Evolutionary conservation across 75 land plant genomes (phyloP).

Genomic region (Isoetes taiwanensis): DNA sequence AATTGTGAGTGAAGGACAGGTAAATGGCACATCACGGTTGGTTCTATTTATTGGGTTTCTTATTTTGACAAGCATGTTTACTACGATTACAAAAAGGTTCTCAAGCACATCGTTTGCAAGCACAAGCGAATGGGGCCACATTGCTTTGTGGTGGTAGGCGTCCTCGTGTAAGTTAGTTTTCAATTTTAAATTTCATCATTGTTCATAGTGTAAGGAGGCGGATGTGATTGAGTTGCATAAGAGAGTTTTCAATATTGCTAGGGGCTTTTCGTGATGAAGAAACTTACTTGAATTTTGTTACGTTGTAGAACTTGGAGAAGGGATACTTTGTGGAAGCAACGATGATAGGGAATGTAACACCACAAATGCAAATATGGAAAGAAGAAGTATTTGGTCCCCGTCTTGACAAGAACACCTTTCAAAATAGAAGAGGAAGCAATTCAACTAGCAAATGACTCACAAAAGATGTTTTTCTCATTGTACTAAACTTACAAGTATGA

Average conservation of each 20-base stretch:
- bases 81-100: slow-evolving; percentile 84
- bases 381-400: slow-evolving; percentile 99
- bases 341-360: slow-evolving; percentile 53
- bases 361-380: slow-evolving; percentile 89
- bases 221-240: too few species aligned
- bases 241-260: too few species aligned
- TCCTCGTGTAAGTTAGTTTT: slow-evolving; percentile 44
- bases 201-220: too few species aligned
- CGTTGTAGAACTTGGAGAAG: slow-evolving; percentile 76
- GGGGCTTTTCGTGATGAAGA: too few species aligned
- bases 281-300: too few species aligned
- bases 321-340: slow-evolving; percentile 82
- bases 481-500: too few species aligned
- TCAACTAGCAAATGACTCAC: slow-evolving; percentile 80
- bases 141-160: slow-evolving; percentile 79
- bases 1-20: slow-evolving; percentile 91
- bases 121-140: slow-evolving; percentile 87
- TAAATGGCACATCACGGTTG: slow-evolving; percentile 9
- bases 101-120: slow-evolving; percentile 56
- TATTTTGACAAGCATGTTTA: too few species aligned
- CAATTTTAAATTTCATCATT: too few species aligned
- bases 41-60: background rate
- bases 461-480: slow-evolving; percentile 57
- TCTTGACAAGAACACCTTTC: slow-evolving; percentile 69
- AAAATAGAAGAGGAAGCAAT: slow-evolving; percentile 87